Conservation (phyloP, 352 stramenopile species). For the Phytophthora sp. region DNA sequence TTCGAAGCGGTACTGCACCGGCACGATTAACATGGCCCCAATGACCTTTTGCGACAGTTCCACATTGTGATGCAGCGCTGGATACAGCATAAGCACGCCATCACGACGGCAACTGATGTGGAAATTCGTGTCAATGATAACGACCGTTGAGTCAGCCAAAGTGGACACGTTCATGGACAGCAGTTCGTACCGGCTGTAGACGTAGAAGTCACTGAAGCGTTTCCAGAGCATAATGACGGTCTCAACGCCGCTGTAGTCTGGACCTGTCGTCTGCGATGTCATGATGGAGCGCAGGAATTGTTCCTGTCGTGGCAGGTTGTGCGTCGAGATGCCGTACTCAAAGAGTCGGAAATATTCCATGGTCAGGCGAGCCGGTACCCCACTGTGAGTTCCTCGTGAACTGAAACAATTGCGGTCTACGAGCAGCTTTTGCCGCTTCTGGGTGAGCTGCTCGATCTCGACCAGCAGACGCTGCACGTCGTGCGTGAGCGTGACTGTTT, state of each 20-base stretch:
- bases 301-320: constrained; percentile 41
- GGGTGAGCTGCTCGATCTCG: constrained; percentile 48
- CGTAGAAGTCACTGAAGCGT: constrained; percentile 53
- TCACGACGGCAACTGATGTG: constrained; percentile 47
- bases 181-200: constrained; percentile 41
- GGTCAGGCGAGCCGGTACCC: constrained; percentile 41
- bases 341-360: constrained; percentile 67
- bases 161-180: constrained; percentile 41
- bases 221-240: constrained; percentile 52
- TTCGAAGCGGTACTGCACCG: constrained; percentile 58
- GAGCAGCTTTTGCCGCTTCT: constrained; percentile 36
- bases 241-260: constrained; percentile 60
- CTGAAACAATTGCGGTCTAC: constrained; percentile 43
- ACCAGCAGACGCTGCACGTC: constrained; percentile 48
- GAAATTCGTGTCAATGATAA: constrained; percentile 52
- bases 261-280: constrained; percentile 46
- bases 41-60: constrained; percentile 62
- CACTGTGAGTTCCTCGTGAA: constrained; percentile 32
- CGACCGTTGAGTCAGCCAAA: constrained; percentile 48
- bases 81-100: constrained; percentile 52
- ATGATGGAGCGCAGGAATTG: constrained; percentile 62
- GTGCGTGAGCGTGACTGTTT: constrained; percentile 44
- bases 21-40: constrained; percentile 42
- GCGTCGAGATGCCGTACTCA: constrained; percentile 46
- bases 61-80: constrained; percentile 43